Evolutionary conservation across 106 monocot species (phyloP).

Genomic region (Dendrobium catenatum): DNA sequence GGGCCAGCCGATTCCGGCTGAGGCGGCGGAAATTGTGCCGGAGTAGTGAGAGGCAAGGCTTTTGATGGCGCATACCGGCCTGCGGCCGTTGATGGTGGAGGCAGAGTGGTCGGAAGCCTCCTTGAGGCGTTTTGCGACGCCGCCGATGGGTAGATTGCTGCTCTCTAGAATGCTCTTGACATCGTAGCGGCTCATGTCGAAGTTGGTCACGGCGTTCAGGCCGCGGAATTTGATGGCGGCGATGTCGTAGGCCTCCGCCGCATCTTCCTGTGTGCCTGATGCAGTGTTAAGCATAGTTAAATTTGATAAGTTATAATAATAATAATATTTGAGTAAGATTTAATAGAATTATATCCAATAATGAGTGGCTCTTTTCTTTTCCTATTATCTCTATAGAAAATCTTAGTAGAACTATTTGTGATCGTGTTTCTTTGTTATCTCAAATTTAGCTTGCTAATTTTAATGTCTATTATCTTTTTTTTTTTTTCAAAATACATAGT

Average conservation of each 20-base stretch:
- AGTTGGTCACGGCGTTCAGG: constrained; percentile 95
- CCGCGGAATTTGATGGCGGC: constrained; percentile 98
- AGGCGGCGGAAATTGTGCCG: constrained; percentile 23
- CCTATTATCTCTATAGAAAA: too few species aligned
- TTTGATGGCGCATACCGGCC: constrained; percentile 9
- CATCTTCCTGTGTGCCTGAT: constrained; percentile 94
- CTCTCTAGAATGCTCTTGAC: constrained; percentile 97
- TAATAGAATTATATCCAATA: too few species aligned
- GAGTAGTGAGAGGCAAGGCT: constrained; percentile 29
- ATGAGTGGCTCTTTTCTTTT: too few species aligned
- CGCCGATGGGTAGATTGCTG: constrained; percentile 82
- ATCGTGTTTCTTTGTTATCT: too few species aligned
- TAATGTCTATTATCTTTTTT: too few species aligned
- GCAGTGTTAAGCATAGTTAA: background rate
- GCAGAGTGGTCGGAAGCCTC: constrained; percentile 41
- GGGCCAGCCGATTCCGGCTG: constrained; percentile 45
- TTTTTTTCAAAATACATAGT: too few species aligned
- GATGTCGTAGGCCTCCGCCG: constrained; percentile 97
- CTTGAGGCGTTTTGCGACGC: constrained; percentile 89
- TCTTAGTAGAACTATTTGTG: too few species aligned
- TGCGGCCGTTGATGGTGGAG: constrained; percentile 17
- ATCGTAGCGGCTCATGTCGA: constrained; percentile 98
- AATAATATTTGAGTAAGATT: too few species aligned
- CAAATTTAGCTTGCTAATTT: too few species aligned
- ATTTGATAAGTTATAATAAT: too few species aligned